Evolutionary conservation across 768 basidiomycete genomes (phyloP), one percentile per base, ranked within the genome.

Genomic region (Lentinula detonsa): DNA sequence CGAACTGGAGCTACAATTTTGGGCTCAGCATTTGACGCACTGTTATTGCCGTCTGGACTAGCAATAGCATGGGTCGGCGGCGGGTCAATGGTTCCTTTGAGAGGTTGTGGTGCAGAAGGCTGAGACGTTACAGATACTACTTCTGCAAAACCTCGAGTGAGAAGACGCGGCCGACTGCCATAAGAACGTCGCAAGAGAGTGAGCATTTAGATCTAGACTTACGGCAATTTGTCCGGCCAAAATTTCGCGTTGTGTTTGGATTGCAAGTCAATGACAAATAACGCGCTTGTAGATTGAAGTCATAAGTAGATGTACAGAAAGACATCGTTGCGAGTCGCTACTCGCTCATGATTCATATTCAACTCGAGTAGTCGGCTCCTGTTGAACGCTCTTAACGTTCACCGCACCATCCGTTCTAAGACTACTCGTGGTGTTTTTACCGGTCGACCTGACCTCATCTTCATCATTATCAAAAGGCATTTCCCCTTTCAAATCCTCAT

Each of bases 401-500:
- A 56, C 4, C 15, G 28, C n/a, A 15, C 54, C n/a, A 28, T 43
- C 18, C 13, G 4, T 18, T 5, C 35, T 5, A 15, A 5, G 21
- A 15, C n/a, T 51, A 13, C 31, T 16, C 15, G 50, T 3, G 48
- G 21, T 10, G 5, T 23, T 31, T 18, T 31, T 49, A 4, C 8
- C 1, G 2, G 21, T 23, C 21, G 21, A 23, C 21, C 15, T 7
- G 10, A 28, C 18, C n/a, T 35, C 34, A 11, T 11, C 40, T 28
- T 56, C 39, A 40, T 23, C 40, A 16, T 45, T 40, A 8, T 2
- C 1, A 42, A 43, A 56, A 8, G 57, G 46, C 77, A 85, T 78
- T 69, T 87, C 85, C 3, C 90, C 91, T 49, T 72, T 78, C 63
- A 94, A 70, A 62, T 84, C 78, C 69, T 88, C 84, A 68, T 93